Base-by-base conservation (phyloP, 148 eudicot species). In the Pouteria glomerata region DNA sequence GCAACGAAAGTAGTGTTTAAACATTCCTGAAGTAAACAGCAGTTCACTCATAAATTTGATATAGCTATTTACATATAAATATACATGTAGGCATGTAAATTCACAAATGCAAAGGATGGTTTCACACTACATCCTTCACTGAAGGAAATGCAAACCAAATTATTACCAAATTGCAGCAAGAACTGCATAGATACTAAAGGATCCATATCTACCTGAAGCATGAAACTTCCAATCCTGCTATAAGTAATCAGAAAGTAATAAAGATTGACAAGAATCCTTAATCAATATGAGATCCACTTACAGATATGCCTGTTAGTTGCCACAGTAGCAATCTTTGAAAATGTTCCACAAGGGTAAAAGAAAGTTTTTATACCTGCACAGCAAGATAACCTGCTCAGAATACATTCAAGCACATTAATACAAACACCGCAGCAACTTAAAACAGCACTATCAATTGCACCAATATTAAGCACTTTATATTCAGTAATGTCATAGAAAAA, bases 261-360 rank as follows among this genome's bases (percentile, higher is more conserved):
- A 14, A 63, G 29, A 24, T 63, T 37, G n/a, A 42, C 11, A 56
- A 53, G 13, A 55, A 39, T 65, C 57, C 16, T 63, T 30, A 16
- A 66, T 45, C 41, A 44, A 73, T 34, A 73, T 58, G 74, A 55
- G 45, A 67, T 74, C 60, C 51, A 84, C 99, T 96, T 80, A 96
- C 99, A 90, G 75, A 96, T 67, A 65, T 84, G 79, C 81, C 84
- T 82, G 72, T 75, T 69, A 11, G 84, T 84, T 57, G 97, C 95
- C 72, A 85, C 99, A 39, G 87, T 80, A 24, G 97, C 92, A 71
- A 96, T 77, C 76, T 77, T 96, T 6, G 99, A 88, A 72, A 92
- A 81, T 55, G 97, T 92, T 34, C 90, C 88, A 83, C 99, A 96
- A 30, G 99, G 97, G 72, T 60, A 96, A 66, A 92, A 80, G 56